phyloP scores from a whole-genome alignment of 805 yeast species.

The Candida suzukii region DNA sequence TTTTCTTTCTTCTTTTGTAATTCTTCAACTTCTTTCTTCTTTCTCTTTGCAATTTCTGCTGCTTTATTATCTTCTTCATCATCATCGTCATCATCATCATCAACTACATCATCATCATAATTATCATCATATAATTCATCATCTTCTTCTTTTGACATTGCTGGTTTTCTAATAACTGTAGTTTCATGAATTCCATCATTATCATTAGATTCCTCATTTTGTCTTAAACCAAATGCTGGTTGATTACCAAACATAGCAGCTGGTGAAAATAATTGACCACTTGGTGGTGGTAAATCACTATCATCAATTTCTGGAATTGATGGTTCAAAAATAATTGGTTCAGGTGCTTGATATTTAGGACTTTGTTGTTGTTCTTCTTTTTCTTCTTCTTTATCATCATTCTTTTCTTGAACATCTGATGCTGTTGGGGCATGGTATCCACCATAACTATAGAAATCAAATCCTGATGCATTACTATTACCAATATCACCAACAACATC shows the following conservation, averaged over 20 bases:
- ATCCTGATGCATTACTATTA: not conserved
- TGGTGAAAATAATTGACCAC: not conserved
- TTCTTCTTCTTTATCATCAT: constrained; percentile 2
- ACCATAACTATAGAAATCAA: constrained; percentile 24
- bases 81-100: constrained; percentile 33
- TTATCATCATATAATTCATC: constrained; percentile 13
- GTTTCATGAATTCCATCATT: not conserved
- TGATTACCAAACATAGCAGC: no score
- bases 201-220: not conserved
- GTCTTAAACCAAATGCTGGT: not conserved
- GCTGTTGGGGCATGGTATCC: constrained; percentile 20
- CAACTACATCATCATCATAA: constrained; percentile 25
- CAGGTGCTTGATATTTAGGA: no score
- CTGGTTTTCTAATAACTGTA: not conserved
- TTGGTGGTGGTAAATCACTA: not conserved
- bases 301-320: not conserved
- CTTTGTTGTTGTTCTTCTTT: constrained; percentile 1
- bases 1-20: constrained; percentile 15
- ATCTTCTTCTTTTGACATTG: no score
- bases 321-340: not conserved
- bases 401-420: not conserved
- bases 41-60: constrained; percentile 23
- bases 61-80: constrained; percentile 39
- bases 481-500: not conserved
- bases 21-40: constrained; percentile 16